Conservation (phyloP, 1,284 basidiomycete species). For the Pseudomicrostroma phylloplanum region DNA sequence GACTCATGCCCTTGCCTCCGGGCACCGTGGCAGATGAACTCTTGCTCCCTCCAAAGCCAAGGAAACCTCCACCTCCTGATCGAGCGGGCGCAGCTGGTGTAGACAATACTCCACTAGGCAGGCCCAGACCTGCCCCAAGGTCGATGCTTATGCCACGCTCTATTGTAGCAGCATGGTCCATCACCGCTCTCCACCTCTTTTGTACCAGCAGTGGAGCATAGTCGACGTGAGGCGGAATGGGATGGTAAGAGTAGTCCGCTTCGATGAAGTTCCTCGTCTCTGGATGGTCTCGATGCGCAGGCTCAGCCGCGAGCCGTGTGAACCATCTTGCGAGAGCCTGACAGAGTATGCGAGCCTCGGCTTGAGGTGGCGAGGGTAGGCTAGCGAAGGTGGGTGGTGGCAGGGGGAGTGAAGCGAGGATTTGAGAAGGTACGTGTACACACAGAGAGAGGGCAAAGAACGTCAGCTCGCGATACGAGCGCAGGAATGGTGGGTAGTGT, state of each 20-base stretch:
- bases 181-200: conserved; percentile 13
- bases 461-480: conserved; percentile 38
- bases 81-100: conserved; percentile 26
- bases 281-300: conserved; percentile 26
- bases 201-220: background rate
- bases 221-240: conserved; percentile 20
- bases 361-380: conserved; percentile 23
- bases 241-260: conserved; percentile 41
- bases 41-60: conserved; percentile 21
- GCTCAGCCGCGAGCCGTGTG: conserved; percentile 26
- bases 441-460: conserved; percentile 28
- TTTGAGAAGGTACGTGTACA: conserved; percentile 7
- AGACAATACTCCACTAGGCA: conserved; percentile 31
- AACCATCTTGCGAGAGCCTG: conserved; percentile 37
- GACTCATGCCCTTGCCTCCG: conserved; percentile 23
- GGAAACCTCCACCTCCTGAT: conserved; percentile 20
- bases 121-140: conserved; percentile 13
- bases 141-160: conserved; percentile 16
- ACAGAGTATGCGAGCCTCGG: conserved; percentile 31
- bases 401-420: conserved; percentile 15
- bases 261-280: conserved; percentile 43
- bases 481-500: conserved; percentile 28
- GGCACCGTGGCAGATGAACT: background rate
- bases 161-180: conserved; percentile 27
- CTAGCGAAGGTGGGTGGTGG: conserved; percentile 20